Evolutionary conservation across 73 alveolate genomes (phyloP).

Genomic region (Tetrahymena thermophila): DNA sequence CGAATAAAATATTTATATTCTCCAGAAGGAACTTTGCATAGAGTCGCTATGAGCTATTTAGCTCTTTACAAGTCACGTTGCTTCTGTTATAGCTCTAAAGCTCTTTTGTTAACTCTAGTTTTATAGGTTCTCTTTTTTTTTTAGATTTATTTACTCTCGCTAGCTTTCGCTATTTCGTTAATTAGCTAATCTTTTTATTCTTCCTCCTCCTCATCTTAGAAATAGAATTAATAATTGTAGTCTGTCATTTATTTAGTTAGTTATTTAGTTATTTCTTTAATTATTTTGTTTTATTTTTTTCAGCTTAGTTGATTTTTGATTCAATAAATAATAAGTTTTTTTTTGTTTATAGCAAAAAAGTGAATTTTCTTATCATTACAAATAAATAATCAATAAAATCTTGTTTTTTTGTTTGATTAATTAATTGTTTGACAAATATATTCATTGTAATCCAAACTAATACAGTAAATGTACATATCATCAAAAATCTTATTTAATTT

Average conservation of each 20-base stretch:
- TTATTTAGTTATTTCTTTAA: too few species aligned
- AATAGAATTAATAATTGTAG: background rate
- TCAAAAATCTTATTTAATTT: background rate
- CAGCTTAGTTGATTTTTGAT: background rate
- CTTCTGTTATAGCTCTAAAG: background rate
- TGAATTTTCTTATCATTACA: too few species aligned
- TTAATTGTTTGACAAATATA: too few species aligned
- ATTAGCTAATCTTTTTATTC: background rate
- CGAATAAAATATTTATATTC: background rate
- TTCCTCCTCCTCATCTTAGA: background rate
- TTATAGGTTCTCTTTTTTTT: background rate
- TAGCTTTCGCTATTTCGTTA: background rate
- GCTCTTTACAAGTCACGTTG: background rate
- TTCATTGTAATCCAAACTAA: too few species aligned
- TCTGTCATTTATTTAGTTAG: background rate
- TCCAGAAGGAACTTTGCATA: background rate
- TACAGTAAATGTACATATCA: background rate
- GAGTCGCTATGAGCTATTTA: background rate
- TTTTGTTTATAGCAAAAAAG: too few species aligned
- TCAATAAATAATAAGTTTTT: background rate
- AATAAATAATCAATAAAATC: too few species aligned
- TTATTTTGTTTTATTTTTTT: too few species aligned
- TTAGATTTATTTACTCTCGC: background rate
- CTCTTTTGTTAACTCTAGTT: background rate
- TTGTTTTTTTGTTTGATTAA: too few species aligned